Evolutionary conservation across 1,139 yeast species (phyloP), one percentile per base, ranked within the genome.

Genomic region (Saccharomycopsis hybrid): DNA sequence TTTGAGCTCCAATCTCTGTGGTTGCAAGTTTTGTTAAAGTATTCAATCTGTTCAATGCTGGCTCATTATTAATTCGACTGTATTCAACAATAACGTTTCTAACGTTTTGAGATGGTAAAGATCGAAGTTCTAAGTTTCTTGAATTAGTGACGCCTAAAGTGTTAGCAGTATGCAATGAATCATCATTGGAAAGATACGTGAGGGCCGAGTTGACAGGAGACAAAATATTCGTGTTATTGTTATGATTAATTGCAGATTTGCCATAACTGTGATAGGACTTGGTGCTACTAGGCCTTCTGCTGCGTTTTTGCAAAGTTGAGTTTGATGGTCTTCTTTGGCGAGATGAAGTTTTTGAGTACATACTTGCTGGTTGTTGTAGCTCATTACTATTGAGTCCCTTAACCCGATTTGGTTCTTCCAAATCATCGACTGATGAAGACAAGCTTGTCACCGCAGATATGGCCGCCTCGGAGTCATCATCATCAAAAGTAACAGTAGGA

Each of bases 61-160:
- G 32, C 43, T 43, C 18, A n/a, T 9, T 61, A 7, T 71, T 72
- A 50, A 68, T 73, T 55, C 76, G 78, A 2, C 82, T 77, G 59
- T 80, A 83, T 54, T 80, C 84, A 51, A 74, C 67, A 45, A 83
- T 79, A 36, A 83, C 76, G 59, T 81, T 85, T 13, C 65, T 58
- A 47, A 80, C 72, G 44, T 69, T 77, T 58, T 82, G 80, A 0
- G 83, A 65, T 36, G 73, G 76, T 55, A 70, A 62, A 31, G 65
- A 63, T 43, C 83, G 65, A 9, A 71, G 57, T 25, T 71, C 74
- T 8, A 67, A 59, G 2, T 69, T 62, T 50, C 73, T 59, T 0
- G 68, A 43, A 39, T 62, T 51, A 11, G 59, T 44, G 2, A 61
- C 55, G 28, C 52, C 52, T 2, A 58, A 56, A 5, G 62, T 55